Base-by-base conservation (phyloP, 352 stramenopile species). In the Globisporangium cystogenes region DNA sequence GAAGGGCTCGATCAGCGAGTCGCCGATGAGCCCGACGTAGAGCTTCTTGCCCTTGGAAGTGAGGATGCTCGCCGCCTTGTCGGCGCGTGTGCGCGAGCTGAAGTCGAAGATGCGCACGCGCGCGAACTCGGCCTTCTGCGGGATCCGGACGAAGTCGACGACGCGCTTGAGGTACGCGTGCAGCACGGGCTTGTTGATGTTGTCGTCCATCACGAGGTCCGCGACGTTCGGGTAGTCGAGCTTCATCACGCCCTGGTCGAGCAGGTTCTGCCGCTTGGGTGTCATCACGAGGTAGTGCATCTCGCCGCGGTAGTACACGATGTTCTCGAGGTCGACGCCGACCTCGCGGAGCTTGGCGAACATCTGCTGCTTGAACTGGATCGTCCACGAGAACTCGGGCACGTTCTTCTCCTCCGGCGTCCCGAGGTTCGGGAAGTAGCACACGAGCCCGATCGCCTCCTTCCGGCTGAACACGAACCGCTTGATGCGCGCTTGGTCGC, bases 221-320 rank as follows among this genome's bases (percentile, higher is more conserved):
- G 64, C 60, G 1, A 84, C 67, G 26, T 81, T 75, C 20, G 75
- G 73, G 59, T 82, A 76, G 59, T 90, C 82, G 57, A 67, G 65
- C 62, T 83, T 84, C 26, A 90, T 48, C 42, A 92, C 78, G 27
- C 81, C 81, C 31, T 87, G 68, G 10, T 90, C 71, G n/a, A 92
- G 37, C 35, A 92, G 57, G 62, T 88, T 92, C 53, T 78, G 72
- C 7, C 74, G 75, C 68, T 86, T 89, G 15, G 82, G 76, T 7
- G 83, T 92, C 77, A 90, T 90, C 10, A 94, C 83, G 31, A 94
- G 60, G 64, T 94, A 94, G 63, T 94, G 83, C 69, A 90, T 88
- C 54, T 89, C 79, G 36, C 82, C 83, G 23, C 80, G 77, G 63
- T 92, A 90, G 68, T 94, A 94, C 62, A 92, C 83, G 39, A 91